A percentile compares a stretch with the other conserved stretches of the same genome.
These are phyloP conservation scores for Lepidium africanum DNA, from an alignment of 345 rosid species.

Conservation along the genomic window DNA sequence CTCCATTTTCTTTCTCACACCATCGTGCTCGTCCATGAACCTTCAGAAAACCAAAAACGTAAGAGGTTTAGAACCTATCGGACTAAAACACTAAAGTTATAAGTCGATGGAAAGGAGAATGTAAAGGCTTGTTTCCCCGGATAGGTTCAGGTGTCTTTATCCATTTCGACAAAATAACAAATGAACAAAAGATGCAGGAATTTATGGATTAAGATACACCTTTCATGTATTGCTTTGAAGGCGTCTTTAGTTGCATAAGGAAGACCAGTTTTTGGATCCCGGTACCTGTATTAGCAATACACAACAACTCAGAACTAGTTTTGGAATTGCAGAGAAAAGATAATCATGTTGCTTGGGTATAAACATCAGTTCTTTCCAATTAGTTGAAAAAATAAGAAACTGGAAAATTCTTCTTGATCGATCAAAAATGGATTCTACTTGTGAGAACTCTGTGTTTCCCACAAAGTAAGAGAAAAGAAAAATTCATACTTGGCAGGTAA, in stretches of 20 bases:
- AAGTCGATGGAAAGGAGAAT: neutral
- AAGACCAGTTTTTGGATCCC: conserved; percentile 89
- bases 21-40: conserved; percentile 38
- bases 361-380: neutral
- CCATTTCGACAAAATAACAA: neutral
- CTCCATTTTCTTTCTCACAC: conserved; percentile 53
- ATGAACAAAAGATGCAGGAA: neutral
- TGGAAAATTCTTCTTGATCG: neutral
- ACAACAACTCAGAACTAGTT: neutral
- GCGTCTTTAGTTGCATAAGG: conserved; percentile 86
- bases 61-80: neutral
- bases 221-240: conserved; percentile 70
- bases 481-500: conserved; percentile 84
- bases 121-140: neutral
- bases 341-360: neutral
- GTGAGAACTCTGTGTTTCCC: neutral
- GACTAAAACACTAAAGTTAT: neutral
- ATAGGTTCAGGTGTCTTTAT: neutral
- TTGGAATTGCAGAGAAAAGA: neutral
- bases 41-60: conserved; percentile 31
- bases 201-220: conserved; percentile 32
- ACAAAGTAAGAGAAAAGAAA: neutral
- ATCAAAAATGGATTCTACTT: neutral
- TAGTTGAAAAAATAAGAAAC: neutral
- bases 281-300: conserved; percentile 45